Percentiles rank a stretch among this genome's conserved stretches.
These are phyloP conservation scores for Gastroboletus turbinatus DNA, from an alignment of 1,284 basidiomycete genomes.

Conservation along the genomic window DNA sequence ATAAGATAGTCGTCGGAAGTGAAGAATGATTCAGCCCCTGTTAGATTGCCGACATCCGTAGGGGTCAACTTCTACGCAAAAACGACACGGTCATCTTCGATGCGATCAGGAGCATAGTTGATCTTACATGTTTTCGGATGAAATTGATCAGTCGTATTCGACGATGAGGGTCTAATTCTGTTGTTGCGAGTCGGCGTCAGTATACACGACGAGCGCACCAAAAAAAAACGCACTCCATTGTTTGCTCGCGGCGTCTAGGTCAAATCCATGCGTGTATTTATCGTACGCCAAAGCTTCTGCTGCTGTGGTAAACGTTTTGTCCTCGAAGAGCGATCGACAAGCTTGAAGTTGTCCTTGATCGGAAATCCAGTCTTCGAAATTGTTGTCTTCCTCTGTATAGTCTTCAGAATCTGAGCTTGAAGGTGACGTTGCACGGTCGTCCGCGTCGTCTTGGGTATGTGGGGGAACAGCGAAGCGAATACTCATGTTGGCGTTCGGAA, in stretches of 20 bases:
- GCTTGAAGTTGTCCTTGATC: conserved; percentile 56
- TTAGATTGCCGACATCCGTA: conserved; percentile 46
- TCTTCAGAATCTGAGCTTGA: conserved; percentile 31
- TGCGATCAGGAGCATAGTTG: conserved; percentile 16
- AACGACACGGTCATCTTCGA: not conserved
- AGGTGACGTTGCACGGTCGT: conserved; percentile 1
- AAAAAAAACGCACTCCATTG: conserved; percentile 48
- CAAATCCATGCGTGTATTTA: conserved; percentile 58
- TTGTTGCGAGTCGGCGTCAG: conserved; percentile 5
- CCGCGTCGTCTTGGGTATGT: conserved; percentile 10
- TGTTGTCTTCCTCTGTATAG: conserved; percentile 61
- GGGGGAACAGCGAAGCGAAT: conserved; percentile 27
- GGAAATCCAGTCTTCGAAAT: conserved; percentile 80
- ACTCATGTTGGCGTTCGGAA: conserved; percentile 21
- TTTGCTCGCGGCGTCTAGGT: conserved; percentile 51
- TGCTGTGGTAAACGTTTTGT: conserved; percentile 58
- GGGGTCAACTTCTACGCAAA: conserved; percentile 51
- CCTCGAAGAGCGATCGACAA: conserved; percentile 83
- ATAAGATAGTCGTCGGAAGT: conserved; percentile 74
- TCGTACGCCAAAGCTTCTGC: conserved; percentile 69
- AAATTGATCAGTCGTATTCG: conserved; percentile 83
- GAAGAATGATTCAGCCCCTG: conserved; percentile 63
- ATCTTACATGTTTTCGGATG: conserved; percentile 68
- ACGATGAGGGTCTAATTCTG: conserved; percentile 66
- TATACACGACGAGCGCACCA: not conserved